Base-by-base conservation (phyloP, 768 basidiomycete species). In the Russula emetica region DNA sequence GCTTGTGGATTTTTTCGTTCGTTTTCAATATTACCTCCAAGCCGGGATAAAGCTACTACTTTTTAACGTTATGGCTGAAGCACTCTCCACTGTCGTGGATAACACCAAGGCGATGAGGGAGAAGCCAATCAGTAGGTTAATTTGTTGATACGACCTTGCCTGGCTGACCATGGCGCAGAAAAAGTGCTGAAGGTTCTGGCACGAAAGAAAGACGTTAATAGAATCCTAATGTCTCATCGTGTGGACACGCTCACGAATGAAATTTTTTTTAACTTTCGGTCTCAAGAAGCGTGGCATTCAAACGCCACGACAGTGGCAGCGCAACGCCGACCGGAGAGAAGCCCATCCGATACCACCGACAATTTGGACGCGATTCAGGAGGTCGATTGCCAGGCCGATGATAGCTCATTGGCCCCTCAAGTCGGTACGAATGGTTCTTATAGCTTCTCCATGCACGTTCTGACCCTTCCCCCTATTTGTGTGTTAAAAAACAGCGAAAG, bases 21-120 rank as follows among this genome's bases (percentile, higher is more conserved):
- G 22, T n/a, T 3, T 40, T 55, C 54, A 32, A 16, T 22, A n/a
- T 16, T 30, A 28, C 36, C 54, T 61, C 11, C 44, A 47, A 8
- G 18, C 44, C 5, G 26, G 6, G 26, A 62, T 32, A 14, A 30
- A 11, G 20, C 36, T 1, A 28, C 3, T 50, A 34, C 45, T 56
- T 5, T 45, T 32, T 4, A 28, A 38, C 4, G 28, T 55, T 13
- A 34, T 61, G 53, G 34, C 60, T 0, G 26, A 40, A 40, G 34
- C 28, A 1, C 61, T 62, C 7, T 49, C 24, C 13, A 30, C n/a
- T 11, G n/a, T 62, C 11, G 53, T 47, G 2, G 26, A 38, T 40
- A 34, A 28, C 20, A 62, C 36, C 3, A 50, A 55, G 28, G 20
- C n/a, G 26, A 62, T 61, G 45, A 55, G 28, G 34, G 45, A 55